phyloP scores from a whole-genome alignment of 2,329 filamentous ascomycete genomes.

The Coniochaeta ligniaria region DNA sequence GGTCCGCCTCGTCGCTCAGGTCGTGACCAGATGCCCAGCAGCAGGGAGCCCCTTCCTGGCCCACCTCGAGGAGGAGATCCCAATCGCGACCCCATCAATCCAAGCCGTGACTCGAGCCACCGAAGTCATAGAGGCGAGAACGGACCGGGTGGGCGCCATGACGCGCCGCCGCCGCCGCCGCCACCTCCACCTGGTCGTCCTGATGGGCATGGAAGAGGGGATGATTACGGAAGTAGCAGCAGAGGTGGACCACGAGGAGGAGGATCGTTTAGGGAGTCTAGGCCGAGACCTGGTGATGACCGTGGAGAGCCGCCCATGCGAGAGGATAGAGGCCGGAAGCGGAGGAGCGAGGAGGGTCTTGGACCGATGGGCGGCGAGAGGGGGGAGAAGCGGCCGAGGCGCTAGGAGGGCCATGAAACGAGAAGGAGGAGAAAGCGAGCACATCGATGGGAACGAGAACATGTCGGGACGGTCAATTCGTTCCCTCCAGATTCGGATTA shows the following conservation, averaged over 20 bases:
- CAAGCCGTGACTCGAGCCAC: conserved; percentile 19
- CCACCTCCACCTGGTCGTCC: neutral
- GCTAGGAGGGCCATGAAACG: conserved; percentile 18
- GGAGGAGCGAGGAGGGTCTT: conserved; percentile 43
- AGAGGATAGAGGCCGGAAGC: conserved; percentile 32
- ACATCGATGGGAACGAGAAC: neutral
- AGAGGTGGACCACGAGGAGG: conserved; percentile 21
- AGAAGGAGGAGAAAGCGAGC: neutral
- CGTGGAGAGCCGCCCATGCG: conserved; percentile 19
- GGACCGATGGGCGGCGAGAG: conserved; percentile 38
- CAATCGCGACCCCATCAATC: conserved; percentile 6
- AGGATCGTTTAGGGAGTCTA: conserved; percentile 12
- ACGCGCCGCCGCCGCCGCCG: neutral
- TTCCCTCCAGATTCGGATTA: neutral
- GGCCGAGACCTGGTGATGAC: conserved; percentile 16
- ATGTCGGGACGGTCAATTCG: neutral
- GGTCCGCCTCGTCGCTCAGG: conserved; percentile 15
- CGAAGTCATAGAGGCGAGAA: conserved; percentile 20
- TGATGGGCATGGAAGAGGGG: conserved; percentile 12
- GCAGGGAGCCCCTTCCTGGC: conserved; percentile 14
- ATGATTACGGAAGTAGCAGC: conserved; percentile 26
- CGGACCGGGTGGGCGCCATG: conserved; percentile 12
- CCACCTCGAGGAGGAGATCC: conserved; percentile 14
- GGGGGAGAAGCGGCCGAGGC: conserved; percentile 45
- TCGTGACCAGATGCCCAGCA: conserved; percentile 14